Evolutionary conservation across 352 stramenopile species (phyloP).

Genomic region (Phytophthora pinifolia): DNA sequence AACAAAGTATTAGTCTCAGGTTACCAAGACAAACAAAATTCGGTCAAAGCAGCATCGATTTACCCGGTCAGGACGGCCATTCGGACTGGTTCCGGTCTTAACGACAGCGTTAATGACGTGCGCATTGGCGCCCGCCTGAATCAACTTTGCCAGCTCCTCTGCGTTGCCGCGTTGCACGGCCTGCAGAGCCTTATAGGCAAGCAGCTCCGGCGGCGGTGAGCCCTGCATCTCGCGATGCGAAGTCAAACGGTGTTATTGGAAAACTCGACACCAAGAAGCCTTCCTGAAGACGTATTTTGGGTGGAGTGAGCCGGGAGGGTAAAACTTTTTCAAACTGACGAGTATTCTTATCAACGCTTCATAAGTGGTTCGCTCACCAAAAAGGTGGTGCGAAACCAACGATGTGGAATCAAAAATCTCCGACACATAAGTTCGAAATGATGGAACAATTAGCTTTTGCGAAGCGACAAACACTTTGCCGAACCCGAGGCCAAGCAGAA

Average conservation of each 20-base stretch:
- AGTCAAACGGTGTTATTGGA: neutral
- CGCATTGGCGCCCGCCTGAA: conserved; percentile 29
- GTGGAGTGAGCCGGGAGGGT: too few relatives aligned
- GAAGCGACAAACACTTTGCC: too few relatives aligned
- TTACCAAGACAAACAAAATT: neutral
- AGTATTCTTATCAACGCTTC: too few relatives aligned
- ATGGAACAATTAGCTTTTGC: too few relatives aligned
- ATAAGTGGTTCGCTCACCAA: too few relatives aligned
- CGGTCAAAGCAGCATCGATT: neutral
- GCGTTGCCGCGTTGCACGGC: conserved; percentile 30
- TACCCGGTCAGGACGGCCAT: conserved; percentile 29
- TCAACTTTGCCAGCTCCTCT: conserved; percentile 28
- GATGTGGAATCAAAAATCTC: too few relatives aligned
- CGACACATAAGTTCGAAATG: too few relatives aligned
- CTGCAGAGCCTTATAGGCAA: conserved; percentile 33
- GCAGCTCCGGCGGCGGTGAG: conserved; percentile 18
- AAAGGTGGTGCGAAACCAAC: too few relatives aligned
- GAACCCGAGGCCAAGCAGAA: too few relatives aligned
- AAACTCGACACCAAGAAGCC: too few relatives aligned
- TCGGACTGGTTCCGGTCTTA: conserved; percentile 31
- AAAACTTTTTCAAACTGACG: too few relatives aligned
- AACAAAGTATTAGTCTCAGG: neutral
- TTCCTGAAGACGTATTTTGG: too few relatives aligned
- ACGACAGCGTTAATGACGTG: conserved; percentile 36
- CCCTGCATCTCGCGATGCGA: conserved; percentile 14